phyloP scores from a whole-genome alignment of 495 filamentous ascomycete genomes.

The Daldinia vernicosa region DNA sequence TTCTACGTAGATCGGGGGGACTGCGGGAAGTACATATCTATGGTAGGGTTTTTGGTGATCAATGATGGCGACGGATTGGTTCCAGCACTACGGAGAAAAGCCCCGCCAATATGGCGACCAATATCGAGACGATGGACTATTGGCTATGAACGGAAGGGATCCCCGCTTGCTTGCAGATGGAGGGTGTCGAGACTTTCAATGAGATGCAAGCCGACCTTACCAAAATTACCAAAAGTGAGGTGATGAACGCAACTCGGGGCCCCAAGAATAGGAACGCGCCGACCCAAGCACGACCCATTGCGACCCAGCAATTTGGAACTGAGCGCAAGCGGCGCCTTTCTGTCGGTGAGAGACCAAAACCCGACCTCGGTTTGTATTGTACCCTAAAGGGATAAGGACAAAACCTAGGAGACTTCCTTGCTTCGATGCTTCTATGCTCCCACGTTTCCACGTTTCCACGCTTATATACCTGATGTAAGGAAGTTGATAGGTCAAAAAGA shows the following conservation, averaged over 20 bases:
- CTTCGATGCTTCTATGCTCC: neutral
- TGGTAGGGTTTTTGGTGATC: conserved; percentile 28
- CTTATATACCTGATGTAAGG: neutral
- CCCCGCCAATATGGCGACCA: conserved; percentile 35
- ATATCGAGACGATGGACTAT: conserved; percentile 34
- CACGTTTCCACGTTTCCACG: neutral
- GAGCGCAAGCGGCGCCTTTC: conserved; percentile 32
- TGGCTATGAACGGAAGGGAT: conserved; percentile 21
- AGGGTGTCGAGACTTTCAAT: conserved; percentile 38
- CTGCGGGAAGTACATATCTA: conserved; percentile 20
- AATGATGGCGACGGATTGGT: conserved; percentile 40
- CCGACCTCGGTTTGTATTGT: conserved; percentile 23
- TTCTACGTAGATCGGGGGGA: conserved; percentile 18
- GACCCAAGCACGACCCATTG: conserved; percentile 18
- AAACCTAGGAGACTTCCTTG: neutral
- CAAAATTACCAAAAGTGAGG: conserved; percentile 37
- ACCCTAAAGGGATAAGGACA: conserved; percentile 10
- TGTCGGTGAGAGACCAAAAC: conserved; percentile 33
- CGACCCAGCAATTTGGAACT: conserved; percentile 43
- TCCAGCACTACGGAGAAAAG: conserved; percentile 43
- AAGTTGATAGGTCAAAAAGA: neutral
- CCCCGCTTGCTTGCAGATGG: conserved; percentile 42
- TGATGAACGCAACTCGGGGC: conserved; percentile 20
- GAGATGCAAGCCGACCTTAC: conserved; percentile 39
- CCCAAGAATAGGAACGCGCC: conserved; percentile 41